Conservation (phyloP, 1,284 basidiomycete genomes). For the Naganishia albida region DNA sequence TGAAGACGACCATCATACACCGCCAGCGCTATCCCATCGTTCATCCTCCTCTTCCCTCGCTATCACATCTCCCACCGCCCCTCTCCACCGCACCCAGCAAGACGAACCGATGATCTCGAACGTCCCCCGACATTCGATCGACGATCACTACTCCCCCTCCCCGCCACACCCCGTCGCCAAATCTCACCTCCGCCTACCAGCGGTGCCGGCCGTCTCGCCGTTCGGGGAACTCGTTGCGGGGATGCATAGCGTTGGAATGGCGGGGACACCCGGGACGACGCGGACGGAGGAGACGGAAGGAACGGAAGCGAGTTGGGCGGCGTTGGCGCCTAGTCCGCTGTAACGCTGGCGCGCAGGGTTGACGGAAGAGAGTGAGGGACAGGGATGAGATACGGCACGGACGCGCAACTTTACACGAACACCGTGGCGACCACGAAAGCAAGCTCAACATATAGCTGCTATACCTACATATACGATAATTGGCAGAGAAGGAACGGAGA, state of each 20-base stretch:
- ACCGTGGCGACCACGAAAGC: no score
- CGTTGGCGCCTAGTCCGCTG: conserved; percentile 21
- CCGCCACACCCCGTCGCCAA: neutral
- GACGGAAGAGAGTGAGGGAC: neutral
- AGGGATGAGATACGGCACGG: no score
- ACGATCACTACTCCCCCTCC: neutral
- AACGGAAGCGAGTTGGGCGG: conserved; percentile 6
- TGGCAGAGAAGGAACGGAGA: no score
- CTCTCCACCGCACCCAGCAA: neutral
- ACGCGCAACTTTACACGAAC: no score
- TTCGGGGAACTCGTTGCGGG: neutral
- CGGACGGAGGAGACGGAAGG: neutral
- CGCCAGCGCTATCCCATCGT: neutral
- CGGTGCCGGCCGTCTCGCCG: neutral
- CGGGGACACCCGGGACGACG: neutral
- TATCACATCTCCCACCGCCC: neutral
- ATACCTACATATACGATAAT: no score
- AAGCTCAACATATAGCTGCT: no score
- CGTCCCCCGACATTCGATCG: neutral
- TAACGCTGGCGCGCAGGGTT: no score
- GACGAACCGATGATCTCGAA: neutral
- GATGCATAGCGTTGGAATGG: neutral
- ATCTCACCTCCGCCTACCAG: neutral
- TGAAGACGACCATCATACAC: neutral
- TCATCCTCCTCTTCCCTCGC: neutral